These are phyloP conservation scores for Chlorella variabilis DNA, from an alignment of 163 green algal genomes.

Conservation along the genomic window DNA sequence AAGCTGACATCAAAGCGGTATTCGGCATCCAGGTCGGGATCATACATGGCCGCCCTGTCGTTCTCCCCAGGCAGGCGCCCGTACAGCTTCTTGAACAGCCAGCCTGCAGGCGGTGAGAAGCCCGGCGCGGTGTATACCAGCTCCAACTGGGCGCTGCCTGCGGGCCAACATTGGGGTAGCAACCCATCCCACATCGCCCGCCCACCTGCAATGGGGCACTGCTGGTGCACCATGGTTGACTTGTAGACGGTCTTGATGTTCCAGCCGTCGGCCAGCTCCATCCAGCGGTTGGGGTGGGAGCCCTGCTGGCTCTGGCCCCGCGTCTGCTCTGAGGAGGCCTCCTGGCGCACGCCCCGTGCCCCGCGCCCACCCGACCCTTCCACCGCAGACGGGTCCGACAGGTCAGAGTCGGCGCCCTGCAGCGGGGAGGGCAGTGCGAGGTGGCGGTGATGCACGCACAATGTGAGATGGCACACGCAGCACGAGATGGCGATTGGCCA, in stretches of 20 bases:
- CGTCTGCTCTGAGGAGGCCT: conserved; percentile 9
- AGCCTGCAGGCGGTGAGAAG: conserved; percentile 17
- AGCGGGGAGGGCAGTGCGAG: not conserved
- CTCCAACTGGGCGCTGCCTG: too few species aligned
- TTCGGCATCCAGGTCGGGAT: conserved; percentile 33
- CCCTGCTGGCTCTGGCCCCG: conserved; percentile 33
- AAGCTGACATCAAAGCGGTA: conserved; percentile 43
- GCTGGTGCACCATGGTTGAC: conserved; percentile 42
- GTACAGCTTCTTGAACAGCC: conserved; percentile 47
- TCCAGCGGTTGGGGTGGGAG: conserved; percentile 46
- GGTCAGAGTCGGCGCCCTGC: conserved; percentile 9
- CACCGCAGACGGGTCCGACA: conserved; percentile 2
- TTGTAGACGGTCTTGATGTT: conserved; percentile 49
- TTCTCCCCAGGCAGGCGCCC: conserved; percentile 18
- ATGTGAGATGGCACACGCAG: not conserved
- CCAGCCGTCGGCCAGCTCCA: conserved; percentile 40
- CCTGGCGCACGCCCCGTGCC: not conserved
- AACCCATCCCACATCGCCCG: not conserved
- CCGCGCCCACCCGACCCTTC: not conserved
- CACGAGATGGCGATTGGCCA: not conserved
- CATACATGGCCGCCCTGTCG: conserved; percentile 35
- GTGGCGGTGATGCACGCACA: not conserved
- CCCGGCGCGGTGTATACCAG: not conserved
- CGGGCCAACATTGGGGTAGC: not conserved
- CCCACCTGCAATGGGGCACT: conserved; percentile 45